Evolutionary conservation across 139 green algal genomes (phyloP).

Genomic region (Coccomyxa sp.): DNA sequence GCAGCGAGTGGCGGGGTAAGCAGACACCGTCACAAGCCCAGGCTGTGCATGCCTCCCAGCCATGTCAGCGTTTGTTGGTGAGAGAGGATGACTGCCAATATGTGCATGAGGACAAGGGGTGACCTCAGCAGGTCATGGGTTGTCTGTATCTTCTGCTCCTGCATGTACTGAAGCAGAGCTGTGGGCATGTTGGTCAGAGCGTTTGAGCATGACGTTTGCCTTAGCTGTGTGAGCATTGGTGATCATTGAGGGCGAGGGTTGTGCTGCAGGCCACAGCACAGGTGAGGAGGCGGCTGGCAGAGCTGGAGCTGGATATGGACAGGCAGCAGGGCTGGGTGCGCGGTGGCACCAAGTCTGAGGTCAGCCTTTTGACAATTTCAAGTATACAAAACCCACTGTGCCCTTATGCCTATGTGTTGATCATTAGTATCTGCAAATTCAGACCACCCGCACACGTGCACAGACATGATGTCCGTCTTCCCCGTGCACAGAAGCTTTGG

Average conservation of each 20-base stretch:
- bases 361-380: background rate
- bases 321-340: conserved; percentile 11
- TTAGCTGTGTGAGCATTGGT: background rate
- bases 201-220: background rate
- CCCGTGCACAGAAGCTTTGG: too few relatives aligned
- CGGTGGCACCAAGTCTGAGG: conserved; percentile 7
- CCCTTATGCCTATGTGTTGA: too few relatives aligned
- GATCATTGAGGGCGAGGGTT: background rate
- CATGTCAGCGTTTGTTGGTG: background rate
- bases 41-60: background rate
- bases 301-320: conserved; percentile 15
- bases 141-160: too few relatives aligned
- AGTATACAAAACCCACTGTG: too few relatives aligned
- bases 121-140: background rate
- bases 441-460: too few relatives aligned
- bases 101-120: background rate
- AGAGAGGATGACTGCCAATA: background rate
- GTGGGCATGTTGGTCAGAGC: too few relatives aligned
- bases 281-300: background rate
- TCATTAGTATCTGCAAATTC: too few relatives aligned
- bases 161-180: too few relatives aligned
- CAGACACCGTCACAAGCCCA: background rate
- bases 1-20: background rate
- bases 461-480: too few relatives aligned
- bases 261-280: background rate